phyloP scores from a whole-genome alignment of 2,329 filamentous ascomycete species.

The Aspergillus japonicus region DNA sequence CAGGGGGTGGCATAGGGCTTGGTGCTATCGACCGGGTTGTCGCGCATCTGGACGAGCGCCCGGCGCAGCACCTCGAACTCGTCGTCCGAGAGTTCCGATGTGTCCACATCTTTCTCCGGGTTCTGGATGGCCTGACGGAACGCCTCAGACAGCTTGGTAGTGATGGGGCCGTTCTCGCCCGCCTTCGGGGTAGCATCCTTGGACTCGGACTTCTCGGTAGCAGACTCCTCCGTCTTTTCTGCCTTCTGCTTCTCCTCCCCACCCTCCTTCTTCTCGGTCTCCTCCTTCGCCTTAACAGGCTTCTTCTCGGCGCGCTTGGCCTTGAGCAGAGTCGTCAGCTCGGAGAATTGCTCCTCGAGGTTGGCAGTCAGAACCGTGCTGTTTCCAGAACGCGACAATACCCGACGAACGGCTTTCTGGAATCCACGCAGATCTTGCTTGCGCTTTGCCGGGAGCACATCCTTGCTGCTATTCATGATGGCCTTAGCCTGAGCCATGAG shows the following conservation, averaged over 20 bases:
- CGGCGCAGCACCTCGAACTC: conserved; percentile 48
- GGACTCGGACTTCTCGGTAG: conserved; percentile 7
- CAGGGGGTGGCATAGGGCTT: conserved; percentile 93
- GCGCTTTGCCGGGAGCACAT: conserved; percentile 63
- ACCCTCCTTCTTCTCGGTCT: neutral
- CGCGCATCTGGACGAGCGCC: conserved; percentile 63
- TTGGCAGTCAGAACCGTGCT: conserved; percentile 46
- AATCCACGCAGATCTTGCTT: conserved; percentile 77
- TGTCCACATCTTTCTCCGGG: conserved; percentile 36
- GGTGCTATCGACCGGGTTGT: conserved; percentile 71
- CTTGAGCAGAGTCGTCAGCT: conserved; percentile 50
- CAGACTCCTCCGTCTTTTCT: neutral
- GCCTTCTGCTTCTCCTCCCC: conserved; percentile 7
- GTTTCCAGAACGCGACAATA: conserved; percentile 56
- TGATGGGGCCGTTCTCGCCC: conserved; percentile 12
- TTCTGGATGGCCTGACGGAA: conserved; percentile 33
- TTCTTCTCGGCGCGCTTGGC: conserved; percentile 37
- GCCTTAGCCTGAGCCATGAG: conserved; percentile 59
- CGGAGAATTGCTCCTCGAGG: conserved; percentile 56
- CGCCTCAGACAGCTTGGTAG: conserved; percentile 31
- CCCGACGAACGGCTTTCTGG: conserved; percentile 61
- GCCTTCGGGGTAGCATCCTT: conserved; percentile 2
- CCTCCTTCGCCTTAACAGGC: neutral
- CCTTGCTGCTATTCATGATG: conserved; percentile 56
- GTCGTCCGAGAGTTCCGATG: conserved; percentile 49